Base-by-base conservation (phyloP, 805 yeast species). In the Starmerella asiatica region DNA sequence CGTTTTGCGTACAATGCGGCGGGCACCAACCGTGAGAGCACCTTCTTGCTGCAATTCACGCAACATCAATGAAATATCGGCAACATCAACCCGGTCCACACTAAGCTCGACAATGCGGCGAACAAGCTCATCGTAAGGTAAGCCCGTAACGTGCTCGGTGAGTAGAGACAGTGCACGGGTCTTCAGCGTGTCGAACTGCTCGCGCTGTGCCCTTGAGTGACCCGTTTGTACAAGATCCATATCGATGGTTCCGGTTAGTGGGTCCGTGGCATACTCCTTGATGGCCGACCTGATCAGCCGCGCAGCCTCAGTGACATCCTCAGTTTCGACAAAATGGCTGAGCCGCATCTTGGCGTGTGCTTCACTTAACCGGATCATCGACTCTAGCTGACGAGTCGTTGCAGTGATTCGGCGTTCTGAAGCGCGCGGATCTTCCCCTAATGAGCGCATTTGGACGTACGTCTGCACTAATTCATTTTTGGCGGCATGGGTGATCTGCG, bases 191-290 rank as follows among this genome's bases (percentile, higher is more conserved):
- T 47, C 52, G 14, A 39, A 36, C 33, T 33, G 46, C 29, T 45
- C 46, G 3, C 54, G 41, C 58, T 86, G 94, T 3, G 88, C 82
- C 2, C 82, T 70, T 0, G 95, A 81, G 34, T 86, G 85, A 35
- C 97, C 98, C 0, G 97, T 91, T 62, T 88, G 96, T 21, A 91
- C 86, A 57, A 91, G 67, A 58, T 85, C 95, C 95, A 91, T 85
- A 57, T 91, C 98, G 49, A 91, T 91, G 53, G 91, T 73, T 23
- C 99, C 99, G 0, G 98, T 88, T 27, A 78, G 67, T 19, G 98
- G 98, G 63, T 91, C 99, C 3, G 95, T 91, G 14, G 99, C 99
- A 58, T 91, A 91, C 48, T 91, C 97, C 58, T 91, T 91, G 49
- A 91, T 82, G 12, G 99, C 99, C 3, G 93, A 73, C 52, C 80